Percentiles rank a stretch among this genome's conserved stretches.
Evolutionary conservation across 1,139 yeast genomes (phyloP).

Genomic region (Suhomyces terraborum): DNA sequence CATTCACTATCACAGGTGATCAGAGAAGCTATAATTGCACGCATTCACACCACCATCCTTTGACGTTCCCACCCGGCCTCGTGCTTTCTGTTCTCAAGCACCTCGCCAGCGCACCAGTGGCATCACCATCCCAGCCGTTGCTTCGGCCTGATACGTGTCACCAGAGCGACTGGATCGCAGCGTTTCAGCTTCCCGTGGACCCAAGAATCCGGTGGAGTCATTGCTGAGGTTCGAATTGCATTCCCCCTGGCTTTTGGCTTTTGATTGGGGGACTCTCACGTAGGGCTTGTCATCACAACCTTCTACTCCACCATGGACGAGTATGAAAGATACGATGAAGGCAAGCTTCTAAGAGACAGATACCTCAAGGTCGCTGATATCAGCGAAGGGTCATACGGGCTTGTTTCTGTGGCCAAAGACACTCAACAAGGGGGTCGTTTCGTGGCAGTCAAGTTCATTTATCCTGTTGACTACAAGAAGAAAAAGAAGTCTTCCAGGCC

Average conservation of each 20-base stretch:
- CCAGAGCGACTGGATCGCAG: background rate
- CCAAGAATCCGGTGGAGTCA: background rate
- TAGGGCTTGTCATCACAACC: background rate
- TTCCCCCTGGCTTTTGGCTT: background rate
- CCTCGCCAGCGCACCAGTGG: constrained; percentile 2
- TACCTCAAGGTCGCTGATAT: constrained; percentile 75
- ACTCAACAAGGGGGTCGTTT: constrained; percentile 47
- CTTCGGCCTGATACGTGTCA: background rate
- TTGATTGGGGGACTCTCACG: background rate
- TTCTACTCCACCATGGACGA: constrained; percentile 35
- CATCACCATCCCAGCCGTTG: constrained; percentile 1
- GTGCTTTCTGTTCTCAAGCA: constrained; percentile 1
- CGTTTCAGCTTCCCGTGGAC: background rate
- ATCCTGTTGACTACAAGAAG: constrained; percentile 46
- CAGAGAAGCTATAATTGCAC: constrained; percentile 4
- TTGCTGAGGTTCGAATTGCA: background rate
- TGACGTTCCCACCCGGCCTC: background rate
- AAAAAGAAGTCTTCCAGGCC: constrained; percentile 28
- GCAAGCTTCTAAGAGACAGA: constrained; percentile 60
- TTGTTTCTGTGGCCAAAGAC: constrained; percentile 86
- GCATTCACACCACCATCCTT: background rate
- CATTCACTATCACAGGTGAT: constrained; percentile 11
- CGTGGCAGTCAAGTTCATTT: constrained; percentile 85
- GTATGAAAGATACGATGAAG: constrained; percentile 58
- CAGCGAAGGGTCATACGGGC: constrained; percentile 92